Evolutionary conservation across 129 eudicot species (phyloP), one percentile per base, ranked within the genome.

Genomic region (Flaveria robusta): DNA sequence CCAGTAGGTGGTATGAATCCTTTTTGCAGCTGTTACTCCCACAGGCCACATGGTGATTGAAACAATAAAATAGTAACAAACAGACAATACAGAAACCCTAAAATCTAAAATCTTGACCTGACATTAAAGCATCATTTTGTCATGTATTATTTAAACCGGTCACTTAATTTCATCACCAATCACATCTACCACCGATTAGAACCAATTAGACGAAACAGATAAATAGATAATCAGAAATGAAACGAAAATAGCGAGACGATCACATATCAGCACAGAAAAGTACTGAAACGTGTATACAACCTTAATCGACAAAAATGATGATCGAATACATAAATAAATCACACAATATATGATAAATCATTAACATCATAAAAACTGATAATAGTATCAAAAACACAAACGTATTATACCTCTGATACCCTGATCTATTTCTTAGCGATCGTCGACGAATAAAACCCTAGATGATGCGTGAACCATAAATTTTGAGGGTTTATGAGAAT

Each of bases 391-490:
- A 16, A 15, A 15, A 58, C n/a, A n/a, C 9, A 26, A 58, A 64
- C 7, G 76, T 18, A 29, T 59, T 80, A 85, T 80, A 85, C 83
- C 86, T 79, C 52, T 70, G 45, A 19, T 50, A 19, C 55, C 15
- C 29, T 71, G 82, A 49, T 66, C 19, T 39, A 4, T 34, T n/a
- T n/a, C 68, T 13, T 78, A 65, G 74, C 19, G 72, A 41, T 67
- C 42, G 66, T 41, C 39, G 58, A 65, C 64, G 83, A 58, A 81
- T 85, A 74, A 82, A 85, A 85, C 89, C 89, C 89, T 85, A 85
- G 79, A 41, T 34, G 8, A 34, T 34, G 39, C 39, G 39, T 34
- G 8, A 34, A 34, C 39, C 39, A 34, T 5, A 5, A 34, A 34
- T 34, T 34, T 8, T 19, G 73, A 74, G 84, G 84, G 82, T 77